Base-by-base conservation (phyloP, 495 filamentous ascomycete genomes). In the Tuber calosporum region DNA sequence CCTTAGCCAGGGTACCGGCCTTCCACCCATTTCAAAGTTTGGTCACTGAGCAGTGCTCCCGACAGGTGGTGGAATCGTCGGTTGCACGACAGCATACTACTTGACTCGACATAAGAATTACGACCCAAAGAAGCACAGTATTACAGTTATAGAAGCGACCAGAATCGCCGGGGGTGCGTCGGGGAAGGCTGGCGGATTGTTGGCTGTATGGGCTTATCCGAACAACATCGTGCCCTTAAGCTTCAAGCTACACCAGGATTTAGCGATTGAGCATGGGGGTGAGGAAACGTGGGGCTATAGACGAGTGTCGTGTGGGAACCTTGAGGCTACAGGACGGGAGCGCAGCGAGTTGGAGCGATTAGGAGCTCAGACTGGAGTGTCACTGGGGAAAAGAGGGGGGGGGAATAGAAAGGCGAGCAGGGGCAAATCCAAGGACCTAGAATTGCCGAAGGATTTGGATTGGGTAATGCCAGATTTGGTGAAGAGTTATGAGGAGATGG, bases 131-230 rank as follows among this genome's bases (percentile, higher is more conserved):
- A 86, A 88, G 43, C 91, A 97, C 81, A 90, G 84, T 69, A 89
- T 99, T 75, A 97, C 91, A 19, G 88, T 99, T 42, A 85, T 99
- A 74, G 95, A 99, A 86, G 93, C 95, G 1, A 89, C 89, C 20
- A 87, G 90, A 58, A 92, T 98, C 75, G 95, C 95, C 22, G 90
- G 93, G 17, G 94, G 91, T 37, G 95, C 95, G 58, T 97, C 93
- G 37, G 95, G 95, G 11, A 99, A 99, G 85, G 95, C 95, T 1
- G 95, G 95, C 6, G 95, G 95, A 1, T 86, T 99, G 19, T 85
- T 99, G 26, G 95, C 90, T 1, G 85, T 93, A 58, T 99, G 95
- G 95, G 95, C 95, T 17, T 97, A 97, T 79, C 95, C 95, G 1
- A 86, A 82, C 75, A 91, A 87, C 79, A 88, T 99, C 72, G 95